Evolutionary conservation across 2,329 filamentous ascomycete genomes (phyloP).

Genomic region (Dothideomycetes sp.): DNA sequence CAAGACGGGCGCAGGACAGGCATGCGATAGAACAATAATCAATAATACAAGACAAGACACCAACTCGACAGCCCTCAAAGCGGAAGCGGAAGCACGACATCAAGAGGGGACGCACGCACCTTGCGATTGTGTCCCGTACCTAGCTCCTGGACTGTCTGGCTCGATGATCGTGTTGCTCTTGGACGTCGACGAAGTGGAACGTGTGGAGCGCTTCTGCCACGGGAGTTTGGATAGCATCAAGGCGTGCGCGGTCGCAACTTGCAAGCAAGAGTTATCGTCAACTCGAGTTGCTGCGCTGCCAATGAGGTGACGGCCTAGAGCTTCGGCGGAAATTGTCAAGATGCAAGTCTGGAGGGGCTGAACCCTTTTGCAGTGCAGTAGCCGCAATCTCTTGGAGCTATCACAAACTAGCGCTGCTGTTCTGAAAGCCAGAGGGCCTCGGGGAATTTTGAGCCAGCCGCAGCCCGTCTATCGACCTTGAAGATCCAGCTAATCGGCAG

Average conservation of each 20-base stretch:
- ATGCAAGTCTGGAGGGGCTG: neutral
- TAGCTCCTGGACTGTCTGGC: neutral
- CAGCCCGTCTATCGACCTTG: too few species aligned
- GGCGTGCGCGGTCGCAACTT: neutral
- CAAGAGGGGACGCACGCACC: neutral
- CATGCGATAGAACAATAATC: too few species aligned
- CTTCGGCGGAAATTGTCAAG: neutral
- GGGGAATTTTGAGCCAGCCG: too few species aligned
- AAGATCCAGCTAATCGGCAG: too few species aligned
- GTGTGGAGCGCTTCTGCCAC: conserved; percentile 8
- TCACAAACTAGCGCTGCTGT: neutral
- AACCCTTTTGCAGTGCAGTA: too few species aligned
- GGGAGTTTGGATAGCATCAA: conserved; percentile 9
- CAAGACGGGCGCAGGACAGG: too few species aligned
- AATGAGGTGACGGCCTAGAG: neutral
- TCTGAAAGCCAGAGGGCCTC: too few species aligned
- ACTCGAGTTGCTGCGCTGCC: too few species aligned
- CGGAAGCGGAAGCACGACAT: neutral
- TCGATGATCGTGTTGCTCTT: neutral
- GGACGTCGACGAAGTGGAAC: too few species aligned
- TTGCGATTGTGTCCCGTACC: neutral
- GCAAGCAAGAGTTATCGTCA: too few species aligned
- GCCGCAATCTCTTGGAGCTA: too few species aligned
- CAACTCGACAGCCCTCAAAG: neutral
- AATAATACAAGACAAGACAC: neutral